Evolutionary conservation across 2,329 filamentous ascomycete genomes (phyloP), one percentile per base, ranked within the genome.

Genomic region (Fusarium foetens): DNA sequence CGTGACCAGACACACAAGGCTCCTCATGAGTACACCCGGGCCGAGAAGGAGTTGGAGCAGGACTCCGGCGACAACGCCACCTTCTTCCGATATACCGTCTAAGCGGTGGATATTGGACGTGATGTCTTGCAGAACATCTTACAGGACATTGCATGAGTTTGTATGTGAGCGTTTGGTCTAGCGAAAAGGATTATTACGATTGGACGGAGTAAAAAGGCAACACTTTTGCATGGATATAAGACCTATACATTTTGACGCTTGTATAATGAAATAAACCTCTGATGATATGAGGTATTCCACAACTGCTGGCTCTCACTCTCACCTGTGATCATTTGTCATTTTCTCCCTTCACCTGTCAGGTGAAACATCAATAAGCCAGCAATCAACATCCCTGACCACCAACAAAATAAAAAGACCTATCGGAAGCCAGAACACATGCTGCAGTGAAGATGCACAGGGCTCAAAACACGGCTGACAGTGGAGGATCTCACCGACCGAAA

Each of bases 1-100:
- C 83, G 89, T 19, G 87, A 90, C 74, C 71, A 71, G 66, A 75
- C 83, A 59, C 81, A 84, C 76, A 85, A 88, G 79, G 79, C 81
- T 16, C 84, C 83, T 6, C 80, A 82, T 55, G 82, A 86, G 64
- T 87, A 89, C 79, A 88, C 86, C 5, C 79, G 83, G 45, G 86
- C 87, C 70, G 87, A 90, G 82, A 87, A 84, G 81, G 54, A 80
- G 27, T 52, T 81, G 17, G 87, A 91, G 81, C 80, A 84, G 36
- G 84, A 90, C 68, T 82, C 83, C 63, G 89, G 89, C 13, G 89
- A 91, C 76, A 81, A 85, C 66, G 89, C 89, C 55, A 85, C 83
- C 29, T 88, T 87, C 76, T 89, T 86, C 80, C 82, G 86, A 64
- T 88, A 87, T 73, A 88, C 85, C 12, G 75, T 87, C 39, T 88